Conservation (phyloP, 2,329 filamentous ascomycete species). For the Fusarium albosuccineum region DNA sequence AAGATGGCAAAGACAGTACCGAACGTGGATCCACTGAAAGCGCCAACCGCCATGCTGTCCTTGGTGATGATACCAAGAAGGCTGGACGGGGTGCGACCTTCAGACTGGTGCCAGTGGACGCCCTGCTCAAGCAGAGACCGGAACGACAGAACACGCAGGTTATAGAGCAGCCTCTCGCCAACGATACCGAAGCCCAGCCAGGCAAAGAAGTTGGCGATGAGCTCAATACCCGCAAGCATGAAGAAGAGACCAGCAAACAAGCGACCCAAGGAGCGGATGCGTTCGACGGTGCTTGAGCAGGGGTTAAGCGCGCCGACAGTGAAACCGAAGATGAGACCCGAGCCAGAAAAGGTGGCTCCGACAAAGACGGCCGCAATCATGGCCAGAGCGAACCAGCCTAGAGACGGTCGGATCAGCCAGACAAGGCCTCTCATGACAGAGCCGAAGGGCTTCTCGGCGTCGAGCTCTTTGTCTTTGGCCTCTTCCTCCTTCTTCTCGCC, state of each 20-base stretch:
- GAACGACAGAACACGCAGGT: constrained; percentile 72
- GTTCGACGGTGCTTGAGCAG: constrained; percentile 54
- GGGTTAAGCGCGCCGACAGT: constrained; percentile 60
- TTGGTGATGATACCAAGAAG: constrained; percentile 77
- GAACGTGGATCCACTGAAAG: constrained; percentile 76
- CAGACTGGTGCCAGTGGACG: constrained; percentile 76
- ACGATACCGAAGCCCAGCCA: constrained; percentile 61
- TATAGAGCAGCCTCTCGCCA: constrained; percentile 74
- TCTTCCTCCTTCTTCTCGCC: constrained; percentile 37
- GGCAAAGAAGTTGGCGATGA: constrained; percentile 68
- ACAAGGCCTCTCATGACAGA: constrained; percentile 53
- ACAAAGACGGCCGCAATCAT: constrained; percentile 63
- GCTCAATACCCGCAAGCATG: constrained; percentile 61
- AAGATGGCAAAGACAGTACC: constrained; percentile 75
- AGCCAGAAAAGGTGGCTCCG: constrained; percentile 64
- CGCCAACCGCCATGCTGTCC: constrained; percentile 74
- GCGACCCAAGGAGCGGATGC: constrained; percentile 53
- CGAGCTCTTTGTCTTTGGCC: constrained; percentile 51
- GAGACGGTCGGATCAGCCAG: constrained; percentile 55
- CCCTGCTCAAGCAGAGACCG: constrained; percentile 74
- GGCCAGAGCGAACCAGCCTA: constrained; percentile 55
- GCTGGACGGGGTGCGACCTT: constrained; percentile 69
- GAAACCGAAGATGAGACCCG: constrained; percentile 64
- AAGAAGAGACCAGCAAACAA: constrained; percentile 70
- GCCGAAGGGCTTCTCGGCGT: constrained; percentile 54